Conservation (phyloP, 495 filamentous ascomycete species). For the Tuber microsphaerosporum region DNA sequence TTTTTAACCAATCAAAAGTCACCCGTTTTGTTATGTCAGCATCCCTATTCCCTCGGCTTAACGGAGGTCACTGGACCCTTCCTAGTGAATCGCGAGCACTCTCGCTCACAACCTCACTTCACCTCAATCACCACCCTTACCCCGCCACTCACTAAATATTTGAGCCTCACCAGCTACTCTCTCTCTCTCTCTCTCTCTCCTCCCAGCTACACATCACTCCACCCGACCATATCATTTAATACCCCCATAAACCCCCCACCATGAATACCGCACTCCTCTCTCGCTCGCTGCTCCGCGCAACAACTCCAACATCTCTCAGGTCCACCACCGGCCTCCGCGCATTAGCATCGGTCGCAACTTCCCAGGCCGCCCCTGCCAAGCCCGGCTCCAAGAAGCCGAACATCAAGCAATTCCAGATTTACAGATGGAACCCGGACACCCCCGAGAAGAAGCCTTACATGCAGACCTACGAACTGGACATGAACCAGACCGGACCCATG, state of each 20-base stretch:
- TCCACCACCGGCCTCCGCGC: conserved; percentile 14
- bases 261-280: conserved; percentile 35
- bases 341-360: conserved; percentile 39
- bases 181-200: not conserved
- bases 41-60: not conserved
- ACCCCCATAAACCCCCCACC: not conserved
- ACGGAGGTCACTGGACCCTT: not conserved
- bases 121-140: not conserved
- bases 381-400: conserved; percentile 45
- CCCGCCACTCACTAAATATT: not conserved
- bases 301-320: conserved; percentile 7
- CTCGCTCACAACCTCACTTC: not conserved
- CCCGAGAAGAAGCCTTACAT: conserved; percentile 86
- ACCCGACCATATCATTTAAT: not conserved
- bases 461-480: conserved; percentile 86
- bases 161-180: not conserved
- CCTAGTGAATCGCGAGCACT: not conserved
- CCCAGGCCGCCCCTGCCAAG: conserved; percentile 23
- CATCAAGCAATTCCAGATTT: conserved; percentile 95
- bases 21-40: not conserved
- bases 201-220: not conserved
- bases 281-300: conserved; percentile 28
- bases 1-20: not conserved
- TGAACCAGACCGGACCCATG: conserved; percentile 99
- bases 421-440: conserved; percentile 93